A percentile compares a stretch with the other conserved stretches of the same genome.
These are phyloP conservation scores for Solanum pimpinellifolium DNA, from an alignment of 257 asterid genomes.

Conservation along the genomic window DNA sequence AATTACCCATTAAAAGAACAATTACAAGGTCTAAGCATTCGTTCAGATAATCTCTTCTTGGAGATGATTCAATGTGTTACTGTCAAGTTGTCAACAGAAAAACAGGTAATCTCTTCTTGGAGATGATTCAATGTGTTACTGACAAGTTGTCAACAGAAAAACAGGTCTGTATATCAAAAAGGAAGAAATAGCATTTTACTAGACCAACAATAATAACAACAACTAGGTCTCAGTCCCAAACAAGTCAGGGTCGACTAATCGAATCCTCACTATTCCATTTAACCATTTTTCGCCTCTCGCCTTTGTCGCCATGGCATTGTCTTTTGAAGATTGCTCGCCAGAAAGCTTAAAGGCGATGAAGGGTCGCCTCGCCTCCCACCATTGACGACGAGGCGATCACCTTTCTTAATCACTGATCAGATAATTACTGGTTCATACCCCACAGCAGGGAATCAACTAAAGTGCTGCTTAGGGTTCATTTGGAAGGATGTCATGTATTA, in stretches of 20 bases:
- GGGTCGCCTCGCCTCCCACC: no score
- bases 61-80: background rate
- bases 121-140: background rate
- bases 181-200: background rate
- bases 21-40: background rate
- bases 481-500: background rate
- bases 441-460: background rate
- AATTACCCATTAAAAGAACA: background rate
- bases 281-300: background rate
- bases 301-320: no score
- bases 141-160: background rate
- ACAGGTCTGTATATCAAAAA: background rate
- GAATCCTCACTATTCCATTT: background rate
- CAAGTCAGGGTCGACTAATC: background rate
- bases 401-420: background rate
- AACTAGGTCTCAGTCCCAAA: background rate
- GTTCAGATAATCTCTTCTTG: background rate
- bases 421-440: background rate
- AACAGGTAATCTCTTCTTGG: background rate
- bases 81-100: background rate
- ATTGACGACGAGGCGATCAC: no score
- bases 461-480: background rate
- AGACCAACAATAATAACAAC: background rate
- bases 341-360: no score
- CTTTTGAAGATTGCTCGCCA: no score